Evolutionary conservation across 2,329 filamentous ascomycete species (phyloP).

Genomic region (Rhinocladiella mackenziei): DNA sequence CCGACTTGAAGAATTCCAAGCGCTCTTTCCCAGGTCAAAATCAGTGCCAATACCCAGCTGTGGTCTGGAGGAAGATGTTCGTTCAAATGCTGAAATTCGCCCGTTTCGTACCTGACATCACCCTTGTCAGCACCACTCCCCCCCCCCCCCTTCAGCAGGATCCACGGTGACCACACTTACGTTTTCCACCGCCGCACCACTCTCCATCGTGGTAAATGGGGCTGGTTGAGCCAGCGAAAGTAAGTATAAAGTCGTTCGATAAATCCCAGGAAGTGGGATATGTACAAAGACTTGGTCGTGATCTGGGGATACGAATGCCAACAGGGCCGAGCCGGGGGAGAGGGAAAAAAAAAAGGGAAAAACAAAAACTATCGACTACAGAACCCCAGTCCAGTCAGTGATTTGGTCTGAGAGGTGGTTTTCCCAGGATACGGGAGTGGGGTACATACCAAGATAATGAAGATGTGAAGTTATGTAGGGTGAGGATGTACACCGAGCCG

Average conservation of each 20-base stretch:
- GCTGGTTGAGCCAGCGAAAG: background rate
- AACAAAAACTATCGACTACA: slow-evolving; percentile 1
- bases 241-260: too few species aligned
- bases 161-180: slow-evolving; percentile 31
- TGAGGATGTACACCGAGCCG: slow-evolving; percentile 22
- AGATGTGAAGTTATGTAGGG: slow-evolving; percentile 22
- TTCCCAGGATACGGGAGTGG: background rate
- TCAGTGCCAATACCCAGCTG: slow-evolving; percentile 37
- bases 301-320: too few species aligned
- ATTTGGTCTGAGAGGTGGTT: background rate
- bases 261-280: too few species aligned
- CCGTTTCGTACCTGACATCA: slow-evolving; percentile 11
- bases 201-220: slow-evolving; percentile 39
- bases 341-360: too few species aligned
- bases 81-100: slow-evolving; percentile 14
- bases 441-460: slow-evolving; percentile 21
- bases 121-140: slow-evolving; percentile 16
- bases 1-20: slow-evolving; percentile 40
- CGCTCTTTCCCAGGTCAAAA: slow-evolving; percentile 43
- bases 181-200: slow-evolving; percentile 37
- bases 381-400: too few species aligned
- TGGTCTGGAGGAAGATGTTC: slow-evolving; percentile 15
- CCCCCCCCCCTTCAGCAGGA: background rate
- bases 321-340: too few species aligned
- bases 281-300: too few species aligned